Base-by-base conservation (phyloP, 371 early-diverging fungal species). In the Mortierella sp. region DNA sequence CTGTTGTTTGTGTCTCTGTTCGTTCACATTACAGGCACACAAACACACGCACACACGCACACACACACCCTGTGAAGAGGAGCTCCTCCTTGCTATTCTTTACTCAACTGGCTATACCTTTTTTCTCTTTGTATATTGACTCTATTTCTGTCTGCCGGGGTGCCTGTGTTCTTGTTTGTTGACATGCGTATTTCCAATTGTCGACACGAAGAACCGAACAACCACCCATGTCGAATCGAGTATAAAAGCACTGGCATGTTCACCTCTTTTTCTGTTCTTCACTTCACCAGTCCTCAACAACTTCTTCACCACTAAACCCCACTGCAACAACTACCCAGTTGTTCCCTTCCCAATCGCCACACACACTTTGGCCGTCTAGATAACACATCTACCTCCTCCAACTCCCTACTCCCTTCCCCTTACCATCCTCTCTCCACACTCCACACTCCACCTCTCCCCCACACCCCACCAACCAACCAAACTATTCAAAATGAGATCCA, bases 311-410 rank as follows among this genome's bases (percentile, higher is more conserved):
- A 76, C 63, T 32, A 35, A 14, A 21, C 24, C 24, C 48, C 49
- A 24, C 35, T 70, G 43, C 51, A 71, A 16, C 82, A 77, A 75
- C 77, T 60, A 29, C 38, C 32, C 49, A 81, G 74, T 74, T 81
- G 83, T 72, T 74, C 83, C 80, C 58, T 72, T 77, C 83, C 83
- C 73, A 58, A 49, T 79, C 83, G 79, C 77, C 83, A 75, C 24
- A 76, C 27, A 73, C 63, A 63, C 78, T 27, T 78, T 80, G 80
- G 84, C 84, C 80, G 75, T 55, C 76, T 65, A 74, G 75, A 41
- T 75, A 72, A 75, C 18, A 44, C 71, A 55, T 43, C 63, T 38
- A 16, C 21, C 18, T 35, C 48, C 49, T 46, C 38, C 24, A 43
- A 29, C 27, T 56, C 38, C 63, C 41, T 54, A 43, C 29, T n/a